These are phyloP conservation scores for Lagerstroemia speciosa DNA, from an alignment of 345 rosid genomes.

Conservation along the genomic window DNA sequence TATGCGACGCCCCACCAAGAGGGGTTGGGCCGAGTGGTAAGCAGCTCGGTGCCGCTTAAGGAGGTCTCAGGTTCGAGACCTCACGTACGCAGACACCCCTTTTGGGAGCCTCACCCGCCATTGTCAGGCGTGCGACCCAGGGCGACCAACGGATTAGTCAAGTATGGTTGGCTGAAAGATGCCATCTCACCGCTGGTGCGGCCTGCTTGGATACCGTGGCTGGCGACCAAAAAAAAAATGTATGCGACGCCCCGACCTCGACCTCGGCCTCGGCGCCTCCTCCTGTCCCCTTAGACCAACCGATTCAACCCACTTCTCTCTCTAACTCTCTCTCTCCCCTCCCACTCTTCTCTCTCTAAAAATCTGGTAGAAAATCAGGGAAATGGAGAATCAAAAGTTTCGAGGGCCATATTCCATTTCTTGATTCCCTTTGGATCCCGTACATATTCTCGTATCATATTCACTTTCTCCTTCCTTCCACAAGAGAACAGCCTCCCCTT, in stretches of 20 bases:
- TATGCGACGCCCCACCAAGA: too few species aligned
- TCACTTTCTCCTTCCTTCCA: constrained; percentile 8
- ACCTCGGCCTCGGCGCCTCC: not conserved
- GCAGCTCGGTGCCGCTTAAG: too few species aligned
- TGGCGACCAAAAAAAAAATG: too few species aligned
- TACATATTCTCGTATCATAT: constrained; percentile 18
- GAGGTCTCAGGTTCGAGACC: too few species aligned
- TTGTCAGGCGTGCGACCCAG: too few species aligned
- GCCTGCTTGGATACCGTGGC: too few species aligned
- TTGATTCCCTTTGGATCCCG: constrained; percentile 69
- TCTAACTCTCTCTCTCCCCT: not conserved
- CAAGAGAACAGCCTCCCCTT: constrained; percentile 4
- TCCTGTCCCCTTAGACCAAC: not conserved
- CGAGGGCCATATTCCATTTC: constrained; percentile 42
- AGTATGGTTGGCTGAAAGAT: too few species aligned
- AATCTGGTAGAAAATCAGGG: not conserved
- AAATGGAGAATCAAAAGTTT: not conserved
- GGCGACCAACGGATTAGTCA: too few species aligned
- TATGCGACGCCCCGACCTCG: constrained; percentile 21
- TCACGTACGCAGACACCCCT: too few species aligned
- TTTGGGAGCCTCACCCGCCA: too few species aligned
- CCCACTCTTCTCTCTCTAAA: not conserved
- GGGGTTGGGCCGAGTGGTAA: too few species aligned
- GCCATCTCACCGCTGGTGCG: too few species aligned
- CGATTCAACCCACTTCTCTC: constrained; percentile 5